Evolutionary conservation across 1,284 basidiomycete species (phyloP), one percentile per base, ranked within the genome.

Genomic region (Austroboletus sp.): DNA sequence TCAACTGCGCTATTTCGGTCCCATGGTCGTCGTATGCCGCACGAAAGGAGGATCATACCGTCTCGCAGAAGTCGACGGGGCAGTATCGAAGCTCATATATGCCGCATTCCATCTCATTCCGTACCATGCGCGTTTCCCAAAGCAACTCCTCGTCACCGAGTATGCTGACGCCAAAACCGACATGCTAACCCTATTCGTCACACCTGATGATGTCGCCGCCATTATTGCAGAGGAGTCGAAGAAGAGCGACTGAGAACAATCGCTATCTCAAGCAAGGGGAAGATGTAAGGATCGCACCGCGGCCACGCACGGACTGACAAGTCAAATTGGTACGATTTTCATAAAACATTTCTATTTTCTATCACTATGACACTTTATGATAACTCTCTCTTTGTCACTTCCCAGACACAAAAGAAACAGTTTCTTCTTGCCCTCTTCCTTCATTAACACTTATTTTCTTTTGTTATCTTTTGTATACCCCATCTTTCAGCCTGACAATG

Each of bases 31-130:
- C 1, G 29, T 70, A 2, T 36, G 33, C 0, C 35, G 53, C 6
- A 56, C 53, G 0, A 27, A 42, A 4, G 10, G 3, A 56, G 63
- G 66, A 0, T 49, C 66, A 0, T 71, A 70, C 38, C 49, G 63
- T 1, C 25, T 68, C 0, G 42, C 49, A 0, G 63, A 68, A 46
- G 32, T 67, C 6, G 50, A 67, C 36, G 55, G 66, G 0, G 17
- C 61, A 0, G 44, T 66, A 0, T 59, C 49, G 0, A 43, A 45
- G 11, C 38, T 52, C 1, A 41, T 32, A 2, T 59, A 51, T 32
- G 53, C 55, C 0, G 51, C 48, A 0, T 59, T 58, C 12, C 38
- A 49, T 0, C 29, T 63, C 2, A 49, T 58, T 8, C 55, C 56
- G 0, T 61, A 61, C 27, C 38, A 45, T 11, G 41, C 44, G 2